phyloP scores from a whole-genome alignment of 2,329 filamentous ascomycete species.

The Ceratocystis variospora region DNA sequence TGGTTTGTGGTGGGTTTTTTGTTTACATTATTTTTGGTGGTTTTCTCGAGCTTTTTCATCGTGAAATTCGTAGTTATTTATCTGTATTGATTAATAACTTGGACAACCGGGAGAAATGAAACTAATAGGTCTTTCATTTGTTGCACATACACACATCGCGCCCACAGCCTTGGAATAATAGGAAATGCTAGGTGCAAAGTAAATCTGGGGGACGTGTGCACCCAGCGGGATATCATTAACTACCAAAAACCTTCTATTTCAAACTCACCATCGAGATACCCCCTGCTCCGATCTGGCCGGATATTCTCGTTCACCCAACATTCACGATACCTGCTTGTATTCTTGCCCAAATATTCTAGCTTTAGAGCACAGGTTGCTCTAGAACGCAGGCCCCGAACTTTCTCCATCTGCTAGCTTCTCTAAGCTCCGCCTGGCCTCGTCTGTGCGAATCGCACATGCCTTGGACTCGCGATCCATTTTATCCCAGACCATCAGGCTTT shows the following conservation, averaged over 20 bases:
- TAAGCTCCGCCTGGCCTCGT: constrained; percentile 43
- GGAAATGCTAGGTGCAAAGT: neutral
- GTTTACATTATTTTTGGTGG: too few relatives aligned
- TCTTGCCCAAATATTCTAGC: neutral
- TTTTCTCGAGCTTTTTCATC: too few relatives aligned
- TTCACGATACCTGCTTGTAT: neutral
- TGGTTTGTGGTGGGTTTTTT: too few relatives aligned
- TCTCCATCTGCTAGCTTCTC: constrained; percentile 42
- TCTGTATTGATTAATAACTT: too few relatives aligned
- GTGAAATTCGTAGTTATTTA: too few relatives aligned
- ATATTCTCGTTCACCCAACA: neutral
- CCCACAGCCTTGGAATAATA: neutral
- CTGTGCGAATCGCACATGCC: constrained; percentile 41
- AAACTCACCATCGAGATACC: neutral
- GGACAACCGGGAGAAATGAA: too few relatives aligned
- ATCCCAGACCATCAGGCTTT: constrained; percentile 40
- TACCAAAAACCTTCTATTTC: constrained; percentile 1
- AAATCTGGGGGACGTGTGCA: neutral
- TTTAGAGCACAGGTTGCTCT: constrained; percentile 10
- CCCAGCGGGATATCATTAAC: constrained; percentile 15
- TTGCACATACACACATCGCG: neutral
- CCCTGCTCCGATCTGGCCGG: neutral
- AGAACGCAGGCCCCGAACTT: constrained; percentile 42
- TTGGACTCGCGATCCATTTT: constrained; percentile 40
- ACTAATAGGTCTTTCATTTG: too few relatives aligned